phyloP scores from a whole-genome alignment of 371 early-diverging fungal genomes.

The Apophysomyces trapeziformis region DNA sequence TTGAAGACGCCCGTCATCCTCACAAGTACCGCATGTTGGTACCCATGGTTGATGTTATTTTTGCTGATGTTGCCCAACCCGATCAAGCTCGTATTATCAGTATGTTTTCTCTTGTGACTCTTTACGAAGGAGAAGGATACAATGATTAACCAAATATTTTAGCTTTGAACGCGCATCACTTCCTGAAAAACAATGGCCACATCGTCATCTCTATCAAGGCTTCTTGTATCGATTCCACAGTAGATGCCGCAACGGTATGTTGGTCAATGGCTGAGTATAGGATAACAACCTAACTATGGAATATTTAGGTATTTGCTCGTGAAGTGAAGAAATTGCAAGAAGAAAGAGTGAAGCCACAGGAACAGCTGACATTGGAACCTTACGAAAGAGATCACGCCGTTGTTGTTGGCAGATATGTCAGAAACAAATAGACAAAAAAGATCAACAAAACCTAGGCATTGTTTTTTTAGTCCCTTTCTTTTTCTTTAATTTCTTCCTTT shows the following conservation, averaged over 20 bases:
- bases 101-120: not conserved
- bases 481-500: slow-evolving; percentile 1
- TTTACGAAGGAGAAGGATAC: not conserved
- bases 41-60: slow-evolving; percentile 99
- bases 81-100: slow-evolving; percentile 99
- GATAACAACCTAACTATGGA: not conserved
- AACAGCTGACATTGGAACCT: slow-evolving; percentile 99
- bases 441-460: slow-evolving; percentile 6
- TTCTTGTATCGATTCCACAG: slow-evolving; percentile 99
- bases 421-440: slow-evolving; percentile 54
- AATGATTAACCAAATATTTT: not conserved
- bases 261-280: not conserved
- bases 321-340: slow-evolving; percentile 99
- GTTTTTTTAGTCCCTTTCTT: slow-evolving; percentile 13
- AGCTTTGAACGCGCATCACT: slow-evolving; percentile 98
- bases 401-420: slow-evolving; percentile 93
- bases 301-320: slow-evolving; percentile 90
- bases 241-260: slow-evolving; percentile 86
- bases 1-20: slow-evolving; percentile 99
- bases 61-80: slow-evolving; percentile 99
- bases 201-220: slow-evolving; percentile 99
- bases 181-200: slow-evolving; percentile 98
- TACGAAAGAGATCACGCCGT: slow-evolving; percentile 99
- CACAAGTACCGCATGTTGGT: slow-evolving; percentile 99
- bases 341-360: slow-evolving; percentile 99